These are phyloP conservation scores for Cyamopsis tetragonoloba DNA, from an alignment of 306 rosid species.

Conservation along the genomic window DNA sequence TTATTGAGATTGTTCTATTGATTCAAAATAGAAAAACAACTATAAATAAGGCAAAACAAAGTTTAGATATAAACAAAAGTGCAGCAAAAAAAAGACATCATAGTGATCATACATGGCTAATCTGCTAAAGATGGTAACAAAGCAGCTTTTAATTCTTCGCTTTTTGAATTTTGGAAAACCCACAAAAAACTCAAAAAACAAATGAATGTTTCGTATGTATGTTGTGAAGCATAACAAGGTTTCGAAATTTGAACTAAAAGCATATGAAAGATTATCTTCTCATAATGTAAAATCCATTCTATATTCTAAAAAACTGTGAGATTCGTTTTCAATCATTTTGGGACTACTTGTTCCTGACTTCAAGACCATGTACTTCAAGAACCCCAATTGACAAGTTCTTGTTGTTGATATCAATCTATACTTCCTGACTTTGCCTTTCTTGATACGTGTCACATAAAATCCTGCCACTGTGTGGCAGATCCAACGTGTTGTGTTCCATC, in stretches of 20 bases:
- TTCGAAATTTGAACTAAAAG: not conserved
- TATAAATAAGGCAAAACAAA: not conserved
- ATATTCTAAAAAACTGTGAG: not conserved
- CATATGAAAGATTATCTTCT: not conserved
- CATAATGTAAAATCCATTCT: not conserved
- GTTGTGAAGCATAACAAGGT: not conserved
- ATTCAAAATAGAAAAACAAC: not conserved
- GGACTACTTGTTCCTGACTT: too few species aligned
- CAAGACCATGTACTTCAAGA: too few species aligned
- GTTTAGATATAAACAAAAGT: not conserved
- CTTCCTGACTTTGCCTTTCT: too few species aligned
- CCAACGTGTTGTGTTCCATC: too few species aligned
- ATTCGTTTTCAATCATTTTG: too few species aligned
- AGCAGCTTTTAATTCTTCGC: not conserved
- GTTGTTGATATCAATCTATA: too few species aligned
- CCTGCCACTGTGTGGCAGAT: too few species aligned
- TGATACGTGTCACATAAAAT: too few species aligned
- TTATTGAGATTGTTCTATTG: not conserved
- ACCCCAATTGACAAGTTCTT: too few species aligned
- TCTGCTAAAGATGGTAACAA: not conserved
- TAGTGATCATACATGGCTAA: constrained; percentile 1
- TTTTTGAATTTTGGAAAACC: not conserved
- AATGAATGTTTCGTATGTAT: not conserved
- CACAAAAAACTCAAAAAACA: not conserved
- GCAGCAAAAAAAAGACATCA: not conserved